Evolutionary conservation across 371 early-diverging fungal species (phyloP).

Genomic region (Circinella umbellata): DNA sequence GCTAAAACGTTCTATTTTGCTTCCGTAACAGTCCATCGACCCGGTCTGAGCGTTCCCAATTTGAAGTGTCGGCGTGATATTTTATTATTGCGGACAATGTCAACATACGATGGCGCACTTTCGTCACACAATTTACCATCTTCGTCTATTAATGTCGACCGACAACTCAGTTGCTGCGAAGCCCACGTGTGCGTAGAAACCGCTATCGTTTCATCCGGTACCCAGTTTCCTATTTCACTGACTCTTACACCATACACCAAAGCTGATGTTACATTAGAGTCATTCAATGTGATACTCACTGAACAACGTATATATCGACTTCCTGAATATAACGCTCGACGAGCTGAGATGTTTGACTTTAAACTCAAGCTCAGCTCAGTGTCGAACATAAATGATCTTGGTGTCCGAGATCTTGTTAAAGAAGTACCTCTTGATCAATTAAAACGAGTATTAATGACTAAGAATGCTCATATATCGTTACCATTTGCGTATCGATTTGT

Average conservation of each 20-base stretch:
- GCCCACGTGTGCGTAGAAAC: conserved; percentile 50
- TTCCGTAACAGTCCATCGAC: conserved; percentile 40
- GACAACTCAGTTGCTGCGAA: conserved; percentile 39
- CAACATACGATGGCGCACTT: conserved; percentile 37
- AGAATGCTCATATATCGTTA: conserved; percentile 51
- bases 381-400: conserved; percentile 27
- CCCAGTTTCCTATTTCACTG: conserved; percentile 49
- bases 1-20: conserved; percentile 46
- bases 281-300: conserved; percentile 35
- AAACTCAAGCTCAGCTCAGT: conserved; percentile 38
- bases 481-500: conserved; percentile 50
- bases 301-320: conserved; percentile 48
- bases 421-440: conserved; percentile 28
- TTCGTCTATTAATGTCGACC: conserved; percentile 45
- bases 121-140: conserved; percentile 38
- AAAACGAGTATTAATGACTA: conserved; percentile 34
- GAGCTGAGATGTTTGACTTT: conserved; percentile 42
- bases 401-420: conserved; percentile 23
- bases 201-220: conserved; percentile 50
- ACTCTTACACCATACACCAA: conserved; percentile 42
- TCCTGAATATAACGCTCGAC: conserved; percentile 45
- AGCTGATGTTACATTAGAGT: conserved; percentile 37
- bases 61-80: conserved; percentile 36
- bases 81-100: conserved; percentile 41
- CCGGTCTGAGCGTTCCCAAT: conserved; percentile 32